Conservation (phyloP, 2,329 filamentous ascomycete genomes). For the Calonectria pseudoturangicola region DNA sequence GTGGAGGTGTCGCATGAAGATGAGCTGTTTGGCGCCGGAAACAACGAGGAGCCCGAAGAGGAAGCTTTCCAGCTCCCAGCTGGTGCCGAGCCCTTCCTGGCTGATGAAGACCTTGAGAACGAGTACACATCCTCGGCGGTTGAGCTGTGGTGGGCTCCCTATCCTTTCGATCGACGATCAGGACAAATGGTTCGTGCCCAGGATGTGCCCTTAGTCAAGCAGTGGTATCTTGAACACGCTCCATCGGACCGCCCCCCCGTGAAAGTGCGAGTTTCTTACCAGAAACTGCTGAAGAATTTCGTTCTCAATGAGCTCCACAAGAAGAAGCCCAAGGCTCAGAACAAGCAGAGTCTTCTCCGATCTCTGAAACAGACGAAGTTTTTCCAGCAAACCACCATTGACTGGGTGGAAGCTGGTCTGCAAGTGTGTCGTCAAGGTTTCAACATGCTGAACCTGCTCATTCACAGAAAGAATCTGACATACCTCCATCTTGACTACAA, state of each 20-base stretch:
- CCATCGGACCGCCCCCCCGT: slow-evolving; percentile 90
- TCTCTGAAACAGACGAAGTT: slow-evolving; percentile 98
- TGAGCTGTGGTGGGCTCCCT: slow-evolving; percentile 97
- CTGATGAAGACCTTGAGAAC: slow-evolving; percentile 91
- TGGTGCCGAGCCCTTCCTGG: slow-evolving; percentile 90
- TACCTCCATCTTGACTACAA: slow-evolving; percentile 99
- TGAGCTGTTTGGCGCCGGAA: slow-evolving; percentile 89
- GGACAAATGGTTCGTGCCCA: slow-evolving; percentile 97
- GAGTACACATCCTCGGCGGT: slow-evolving; percentile 94
- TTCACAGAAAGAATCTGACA: slow-evolving; percentile 98
- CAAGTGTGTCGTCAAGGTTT: slow-evolving; percentile 99
- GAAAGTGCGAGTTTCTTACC: slow-evolving; percentile 98
- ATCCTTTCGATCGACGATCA: slow-evolving; percentile 94
- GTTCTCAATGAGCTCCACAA: slow-evolving; percentile 98
- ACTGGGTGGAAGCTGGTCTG: slow-evolving; percentile 98
- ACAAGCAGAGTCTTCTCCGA: slow-evolving; percentile 92
- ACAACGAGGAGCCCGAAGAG: slow-evolving; percentile 83
- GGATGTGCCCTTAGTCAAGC: slow-evolving; percentile 96
- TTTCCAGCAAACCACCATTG: slow-evolving; percentile 99
- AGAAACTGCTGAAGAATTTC: slow-evolving; percentile 96
- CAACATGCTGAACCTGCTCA: slow-evolving; percentile 98
- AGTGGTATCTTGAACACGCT: slow-evolving; percentile 98
- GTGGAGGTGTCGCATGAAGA: slow-evolving; percentile 95
- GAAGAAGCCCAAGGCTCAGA: slow-evolving; percentile 95
- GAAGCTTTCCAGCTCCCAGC: slow-evolving; percentile 89